Conservation (phyloP, 331 rosid species). For the Quercus lobata region DNA sequence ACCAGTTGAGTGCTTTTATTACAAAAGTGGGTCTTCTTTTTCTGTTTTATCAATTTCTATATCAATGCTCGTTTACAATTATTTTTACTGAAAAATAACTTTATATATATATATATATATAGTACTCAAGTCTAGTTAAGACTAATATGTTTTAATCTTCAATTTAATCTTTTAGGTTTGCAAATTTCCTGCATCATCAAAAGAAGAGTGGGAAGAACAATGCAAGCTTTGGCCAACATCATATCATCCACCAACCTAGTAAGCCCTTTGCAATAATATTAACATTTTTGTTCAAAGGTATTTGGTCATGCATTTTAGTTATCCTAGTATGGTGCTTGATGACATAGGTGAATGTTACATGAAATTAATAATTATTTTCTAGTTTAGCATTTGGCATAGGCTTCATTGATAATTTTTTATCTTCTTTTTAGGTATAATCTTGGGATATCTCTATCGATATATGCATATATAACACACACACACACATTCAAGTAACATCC, state of each 20-base stretch:
- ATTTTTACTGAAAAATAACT: neutral
- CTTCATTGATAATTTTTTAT: neutral
- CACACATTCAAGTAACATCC: neutral
- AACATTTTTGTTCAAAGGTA: neutral
- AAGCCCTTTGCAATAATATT: constrained; percentile 14
- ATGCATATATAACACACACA: neutral
- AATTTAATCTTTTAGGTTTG: constrained; percentile 51
- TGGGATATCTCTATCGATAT: neutral
- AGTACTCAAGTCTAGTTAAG: neutral
- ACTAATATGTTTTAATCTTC: constrained; percentile 7
- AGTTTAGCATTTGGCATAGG: neutral
- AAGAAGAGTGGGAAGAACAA: constrained; percentile 97
- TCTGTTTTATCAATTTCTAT: neutral
- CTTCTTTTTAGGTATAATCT: neutral
- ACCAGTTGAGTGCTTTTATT: constrained; percentile 83
- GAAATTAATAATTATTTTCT: neutral
- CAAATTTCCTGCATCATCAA: constrained; percentile 71
- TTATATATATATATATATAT: neutral
- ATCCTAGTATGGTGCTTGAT: neutral
- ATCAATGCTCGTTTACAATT: constrained; percentile 3
- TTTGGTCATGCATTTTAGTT: neutral
- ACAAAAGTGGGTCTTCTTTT: constrained; percentile 72
- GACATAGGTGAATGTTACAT: neutral
- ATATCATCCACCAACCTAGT: constrained; percentile 93
- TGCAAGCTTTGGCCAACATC: constrained; percentile 96